These are phyloP conservation scores for Aspergillus nomiae DNA, from an alignment of 2,329 filamentous ascomycete genomes.

Conservation along the genomic window DNA sequence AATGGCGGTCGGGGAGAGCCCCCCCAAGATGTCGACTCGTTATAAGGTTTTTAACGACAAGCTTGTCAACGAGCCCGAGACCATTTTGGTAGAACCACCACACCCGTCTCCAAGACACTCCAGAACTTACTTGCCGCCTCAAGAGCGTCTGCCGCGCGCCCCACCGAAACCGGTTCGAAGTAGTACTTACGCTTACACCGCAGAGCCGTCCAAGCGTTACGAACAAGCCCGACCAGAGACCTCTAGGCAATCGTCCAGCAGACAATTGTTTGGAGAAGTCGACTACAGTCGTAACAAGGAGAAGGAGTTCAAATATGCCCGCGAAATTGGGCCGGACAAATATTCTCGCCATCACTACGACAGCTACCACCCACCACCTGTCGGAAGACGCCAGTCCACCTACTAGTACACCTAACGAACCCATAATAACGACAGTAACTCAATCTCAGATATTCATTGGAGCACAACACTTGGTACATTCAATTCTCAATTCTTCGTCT, in stretches of 20 bases:
- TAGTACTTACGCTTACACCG: slow-evolving; percentile 29
- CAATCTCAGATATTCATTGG: neutral
- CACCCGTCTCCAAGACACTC: slow-evolving; percentile 29
- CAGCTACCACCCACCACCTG: slow-evolving; percentile 18
- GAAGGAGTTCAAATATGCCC: slow-evolving; percentile 32
- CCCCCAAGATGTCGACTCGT: slow-evolving; percentile 35
- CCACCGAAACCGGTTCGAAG: slow-evolving; percentile 29
- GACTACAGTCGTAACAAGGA: slow-evolving; percentile 26
- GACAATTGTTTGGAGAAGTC: slow-evolving; percentile 24
- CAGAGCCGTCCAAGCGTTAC: slow-evolving; percentile 26
- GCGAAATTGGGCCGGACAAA: slow-evolving; percentile 27
- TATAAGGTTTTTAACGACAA: slow-evolving; percentile 34
- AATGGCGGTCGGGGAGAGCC: slow-evolving; percentile 34
- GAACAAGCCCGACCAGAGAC: slow-evolving; percentile 25
- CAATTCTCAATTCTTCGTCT: slow-evolving; percentile 3
- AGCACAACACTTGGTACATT: slow-evolving; percentile 6
- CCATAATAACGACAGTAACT: slow-evolving; percentile 22
- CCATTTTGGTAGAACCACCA: slow-evolving; percentile 30
- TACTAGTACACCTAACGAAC: slow-evolving; percentile 19
- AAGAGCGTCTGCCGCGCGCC: slow-evolving; percentile 25
- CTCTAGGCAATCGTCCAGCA: slow-evolving; percentile 13
- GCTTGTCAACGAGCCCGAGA: slow-evolving; percentile 30
- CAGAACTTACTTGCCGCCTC: slow-evolving; percentile 31
- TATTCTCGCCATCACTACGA: slow-evolving; percentile 23
- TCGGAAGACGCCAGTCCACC: slow-evolving; percentile 31